A percentile compares a stretch with the other conserved stretches of the same genome.
These are phyloP conservation scores for Phytomonas francai DNA, from an alignment of 208 protist genomes.

Conservation along the genomic window DNA sequence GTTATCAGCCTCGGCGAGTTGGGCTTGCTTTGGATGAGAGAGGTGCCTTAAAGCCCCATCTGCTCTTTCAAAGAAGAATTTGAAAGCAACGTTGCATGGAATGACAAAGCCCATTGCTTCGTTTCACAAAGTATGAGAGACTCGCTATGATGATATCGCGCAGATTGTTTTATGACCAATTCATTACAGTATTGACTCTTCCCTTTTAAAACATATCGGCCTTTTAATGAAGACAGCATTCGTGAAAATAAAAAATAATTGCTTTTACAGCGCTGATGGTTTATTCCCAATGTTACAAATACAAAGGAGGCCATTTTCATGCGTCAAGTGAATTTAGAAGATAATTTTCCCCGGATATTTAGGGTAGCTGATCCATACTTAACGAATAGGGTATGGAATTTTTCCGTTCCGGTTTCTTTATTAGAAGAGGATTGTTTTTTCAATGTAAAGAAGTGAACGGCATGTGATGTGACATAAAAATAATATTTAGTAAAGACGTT, in stretches of 20 bases:
- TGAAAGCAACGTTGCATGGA: constrained; percentile 30
- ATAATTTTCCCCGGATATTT: constrained; percentile 44
- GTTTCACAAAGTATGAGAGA: constrained; percentile 48
- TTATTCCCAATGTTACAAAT: constrained; percentile 32
- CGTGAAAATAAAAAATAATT: constrained; percentile 64
- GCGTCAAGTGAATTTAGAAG: constrained; percentile 23
- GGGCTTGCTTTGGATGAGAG: constrained; percentile 1
- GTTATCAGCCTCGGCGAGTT: constrained; percentile 1
- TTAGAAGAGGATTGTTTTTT: constrained; percentile 50
- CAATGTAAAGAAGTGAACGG: constrained; percentile 16
- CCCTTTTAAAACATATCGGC: constrained; percentile 44
- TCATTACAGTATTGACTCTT: constrained; percentile 28
- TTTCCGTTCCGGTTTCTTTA: constrained; percentile 46
- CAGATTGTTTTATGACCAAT: constrained; percentile 37
- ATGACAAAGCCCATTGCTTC: constrained; percentile 30
- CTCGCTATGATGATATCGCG: constrained; percentile 37
- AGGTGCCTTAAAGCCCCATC: neutral
- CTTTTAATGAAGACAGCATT: constrained; percentile 51
- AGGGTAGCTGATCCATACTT: constrained; percentile 59
- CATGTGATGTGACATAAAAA: no score
- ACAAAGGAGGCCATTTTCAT: constrained; percentile 28
- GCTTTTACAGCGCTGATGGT: constrained; percentile 79
- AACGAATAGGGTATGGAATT: constrained; percentile 33
- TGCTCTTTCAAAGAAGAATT: neutral
- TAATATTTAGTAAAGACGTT: no score